Evolutionary conservation across 2,329 filamentous ascomycete genomes (phyloP), one percentile per base, ranked within the genome.

Genomic region (Seiridium unicorne): DNA sequence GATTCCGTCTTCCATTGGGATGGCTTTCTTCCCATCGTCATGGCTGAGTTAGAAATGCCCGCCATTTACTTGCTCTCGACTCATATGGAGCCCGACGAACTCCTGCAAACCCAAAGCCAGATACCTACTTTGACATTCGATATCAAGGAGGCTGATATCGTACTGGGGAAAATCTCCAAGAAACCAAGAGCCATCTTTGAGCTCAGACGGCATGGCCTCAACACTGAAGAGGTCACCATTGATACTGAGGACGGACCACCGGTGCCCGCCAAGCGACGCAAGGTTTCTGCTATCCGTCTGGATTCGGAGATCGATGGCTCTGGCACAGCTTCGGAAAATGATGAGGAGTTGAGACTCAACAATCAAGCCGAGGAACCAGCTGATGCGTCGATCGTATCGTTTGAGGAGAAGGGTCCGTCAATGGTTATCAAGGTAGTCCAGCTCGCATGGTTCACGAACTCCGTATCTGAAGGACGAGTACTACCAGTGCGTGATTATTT

Each of bases 161-260:
- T 97, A 2, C 72, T 98, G 36, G 92, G 90, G 2, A 91, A 88
- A 65, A 82, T 96, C 40, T 81, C 81, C 0, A 88, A 85, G 59
- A 88, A 85, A 64, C 83, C 86, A 67, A 84, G 94, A 18, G 92
- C 92, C 1, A 80, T 84, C 51, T 88, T 96, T 66, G 94, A 98
- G 74, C 77, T 98, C 62, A 83, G 91, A 57, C 82, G 85, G 5
- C 82, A 85, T 51, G 88, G 86, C 11, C 66, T 97, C 2, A 72
- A 75, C 46, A 86, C 87, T 0, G 79, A 84, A 58, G 84, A 87
- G 60, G 66, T 79, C 3, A 44, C 51, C 13, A 42, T 35, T 9
- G 31, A 54, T 3, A 34, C 31, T 18, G 36, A 44, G 40, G 64
- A 36, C n/a, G 8, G 40, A 18, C 26, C 46, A 2, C 46, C 55